Evolutionary conservation across 345 rosid genomes (phyloP).

Genomic region (Syzygium grande): DNA sequence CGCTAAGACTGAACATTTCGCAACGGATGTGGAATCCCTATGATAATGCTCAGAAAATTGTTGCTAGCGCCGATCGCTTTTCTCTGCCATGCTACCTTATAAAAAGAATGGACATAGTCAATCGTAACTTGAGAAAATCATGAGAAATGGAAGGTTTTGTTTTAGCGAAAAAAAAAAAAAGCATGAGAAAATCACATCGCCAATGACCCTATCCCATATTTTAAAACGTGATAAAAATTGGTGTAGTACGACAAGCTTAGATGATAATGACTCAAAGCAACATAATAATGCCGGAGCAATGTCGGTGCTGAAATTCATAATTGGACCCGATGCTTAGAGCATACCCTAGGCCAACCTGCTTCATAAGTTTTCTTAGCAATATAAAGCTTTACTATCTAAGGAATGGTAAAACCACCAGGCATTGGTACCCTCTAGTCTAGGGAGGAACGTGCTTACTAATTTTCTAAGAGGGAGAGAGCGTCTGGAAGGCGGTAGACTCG

Average conservation of each 20-base stretch:
- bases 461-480: too few relatives aligned
- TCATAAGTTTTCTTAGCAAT: not conserved
- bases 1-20: too few relatives aligned
- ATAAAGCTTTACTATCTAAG: not conserved
- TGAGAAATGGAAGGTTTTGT: too few relatives aligned
- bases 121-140: not conserved
- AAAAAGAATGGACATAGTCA: too few relatives aligned
- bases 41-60: not conserved
- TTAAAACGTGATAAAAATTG: too few relatives aligned
- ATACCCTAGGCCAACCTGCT: not conserved
- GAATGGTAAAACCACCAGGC: not conserved
- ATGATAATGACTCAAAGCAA: not conserved
- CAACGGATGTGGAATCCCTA: not conserved
- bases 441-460: too few relatives aligned
- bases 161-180: too few relatives aligned
- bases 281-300: not conserved
- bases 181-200: not conserved
- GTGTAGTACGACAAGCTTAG: not conserved
- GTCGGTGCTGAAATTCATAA: not conserved
- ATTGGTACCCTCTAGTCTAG: too few relatives aligned
- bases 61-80: too few relatives aligned
- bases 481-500: too few relatives aligned
- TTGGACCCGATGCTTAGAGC: not conserved
- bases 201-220: too few relatives aligned
- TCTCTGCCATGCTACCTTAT: not conserved